These are phyloP conservation scores for Aspergillus brunneoviolaceus DNA, from an alignment of 2,329 filamentous ascomycete genomes.

Conservation along the genomic window DNA sequence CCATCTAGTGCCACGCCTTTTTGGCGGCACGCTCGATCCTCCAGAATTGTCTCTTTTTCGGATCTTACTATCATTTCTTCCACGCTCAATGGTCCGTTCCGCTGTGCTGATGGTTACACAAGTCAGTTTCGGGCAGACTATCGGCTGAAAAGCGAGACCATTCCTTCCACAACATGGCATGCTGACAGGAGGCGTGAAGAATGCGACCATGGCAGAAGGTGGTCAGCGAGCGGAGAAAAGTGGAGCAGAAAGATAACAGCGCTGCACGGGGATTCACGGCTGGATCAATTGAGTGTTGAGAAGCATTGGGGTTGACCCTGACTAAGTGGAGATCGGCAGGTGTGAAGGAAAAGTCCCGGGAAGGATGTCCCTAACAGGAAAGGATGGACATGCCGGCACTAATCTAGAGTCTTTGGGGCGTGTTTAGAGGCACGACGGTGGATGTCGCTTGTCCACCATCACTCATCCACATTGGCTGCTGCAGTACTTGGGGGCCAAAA, in stretches of 20 bases:
- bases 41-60: neutral
- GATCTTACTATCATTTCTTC: neutral
- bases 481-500: neutral
- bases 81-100: neutral
- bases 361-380: neutral
- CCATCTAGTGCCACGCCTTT: neutral
- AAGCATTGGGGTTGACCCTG: neutral
- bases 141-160: neutral
- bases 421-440: neutral
- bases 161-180: neutral
- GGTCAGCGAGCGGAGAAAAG: neutral
- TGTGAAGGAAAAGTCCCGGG: neutral
- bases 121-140: neutral
- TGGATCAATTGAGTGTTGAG: neutral
- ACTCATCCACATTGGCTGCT: neutral
- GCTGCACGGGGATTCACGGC: neutral
- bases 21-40: neutral
- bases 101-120: neutral
- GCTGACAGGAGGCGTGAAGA: neutral
- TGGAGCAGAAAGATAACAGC: neutral
- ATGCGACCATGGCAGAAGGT: neutral
- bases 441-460: neutral
- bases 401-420: neutral
- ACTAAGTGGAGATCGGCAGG: neutral
- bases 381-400: neutral